Percentiles rank a stretch among this genome's conserved stretches.
Evolutionary conservation across 176 grass and related monocot species (phyloP).

Genomic region (Hordeum vulgare): DNA sequence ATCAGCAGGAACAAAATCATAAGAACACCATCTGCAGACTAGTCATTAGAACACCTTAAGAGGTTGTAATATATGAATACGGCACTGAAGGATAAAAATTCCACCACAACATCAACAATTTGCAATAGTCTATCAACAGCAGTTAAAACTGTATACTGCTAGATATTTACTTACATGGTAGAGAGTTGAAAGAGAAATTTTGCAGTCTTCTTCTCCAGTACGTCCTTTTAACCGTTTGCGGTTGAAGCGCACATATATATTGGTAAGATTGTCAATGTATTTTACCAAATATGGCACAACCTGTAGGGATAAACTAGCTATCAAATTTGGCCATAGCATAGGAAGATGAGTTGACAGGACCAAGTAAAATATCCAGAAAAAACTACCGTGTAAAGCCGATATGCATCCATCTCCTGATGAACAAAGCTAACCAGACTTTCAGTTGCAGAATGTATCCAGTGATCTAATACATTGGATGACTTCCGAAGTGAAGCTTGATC

Average conservation of each 20-base stretch:
- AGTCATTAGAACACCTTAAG: background rate
- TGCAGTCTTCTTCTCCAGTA: conserved; percentile 97
- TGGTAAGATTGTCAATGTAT: conserved; percentile 95
- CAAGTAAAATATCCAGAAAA: conserved; percentile 21
- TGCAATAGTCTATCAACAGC: background rate
- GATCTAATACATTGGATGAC: conserved; percentile 93
- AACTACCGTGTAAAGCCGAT: conserved; percentile 83
- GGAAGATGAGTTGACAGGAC: conserved; percentile 4
- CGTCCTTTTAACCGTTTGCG: conserved; percentile 93
- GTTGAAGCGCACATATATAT: conserved; percentile 96
- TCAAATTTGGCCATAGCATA: background rate
- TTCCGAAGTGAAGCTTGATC: conserved; percentile 54
- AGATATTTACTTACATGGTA: conserved; percentile 64
- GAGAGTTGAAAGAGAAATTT: conserved; percentile 83
- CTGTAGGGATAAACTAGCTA: conserved; percentile 35
- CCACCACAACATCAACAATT: background rate
- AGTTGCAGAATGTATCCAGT: conserved; percentile 97
- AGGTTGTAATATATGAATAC: background rate
- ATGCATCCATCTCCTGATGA: conserved; percentile 95
- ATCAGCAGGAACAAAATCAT: conserved; percentile 2
- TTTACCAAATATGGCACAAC: conserved; percentile 96
- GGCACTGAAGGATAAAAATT: background rate
- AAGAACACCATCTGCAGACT: background rate
- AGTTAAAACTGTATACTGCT: conserved; percentile 1
- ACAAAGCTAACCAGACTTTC: conserved; percentile 97